Evolutionary conservation across 805 yeast species (phyloP), one percentile per base, ranked within the genome.

Genomic region (Teunomyces stri): DNA sequence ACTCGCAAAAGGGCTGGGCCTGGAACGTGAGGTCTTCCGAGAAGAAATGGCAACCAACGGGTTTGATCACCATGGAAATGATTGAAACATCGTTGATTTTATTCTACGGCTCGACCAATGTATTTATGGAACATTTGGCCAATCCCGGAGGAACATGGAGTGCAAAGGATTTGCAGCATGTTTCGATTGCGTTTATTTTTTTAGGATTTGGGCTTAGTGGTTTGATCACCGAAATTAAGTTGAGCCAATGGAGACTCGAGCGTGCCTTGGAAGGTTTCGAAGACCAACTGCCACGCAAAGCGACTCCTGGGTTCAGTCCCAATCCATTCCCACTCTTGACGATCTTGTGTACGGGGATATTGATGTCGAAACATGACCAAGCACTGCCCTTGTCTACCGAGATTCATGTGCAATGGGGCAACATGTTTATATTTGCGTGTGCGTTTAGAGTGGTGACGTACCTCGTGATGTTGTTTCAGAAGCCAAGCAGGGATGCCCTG

Each of bases 341-440:
- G 2, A 87, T 94, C 29, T 94, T 88, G 69, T 94, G 97, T 96
- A 94, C 98, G 1, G 99, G 99, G 25, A 77, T 85, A 11, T 75
- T 94, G 51, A 94, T 94, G 99, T 90, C 97, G 1, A 89, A 86
- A 65, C 99, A 94, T 67, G 83, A 82, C 34, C 99, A 94, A 67
- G 87, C 91, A 5, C 84, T 94, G 0, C 72, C 64, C 45, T 76
- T 86, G 28, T 84, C 97, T 2, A 89, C 97, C 2, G 72, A 68
- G 13, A 80, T 94, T 51, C 99, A 94, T 65, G 70, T 79, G 45
- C 97, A 90, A 68, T 94, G 99, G 99, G 99, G 99, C 6, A 76
- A 78, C 48, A 67, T 94, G 59, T 75, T 94, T 48, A 78, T 91
- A n/a, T 79, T 80, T 55, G 98, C 90, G 1, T 86, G 97, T 2